These are phyloP conservation scores for Sphaerosporella brunnea DNA, from an alignment of 495 filamentous ascomycete species.

Conservation along the genomic window DNA sequence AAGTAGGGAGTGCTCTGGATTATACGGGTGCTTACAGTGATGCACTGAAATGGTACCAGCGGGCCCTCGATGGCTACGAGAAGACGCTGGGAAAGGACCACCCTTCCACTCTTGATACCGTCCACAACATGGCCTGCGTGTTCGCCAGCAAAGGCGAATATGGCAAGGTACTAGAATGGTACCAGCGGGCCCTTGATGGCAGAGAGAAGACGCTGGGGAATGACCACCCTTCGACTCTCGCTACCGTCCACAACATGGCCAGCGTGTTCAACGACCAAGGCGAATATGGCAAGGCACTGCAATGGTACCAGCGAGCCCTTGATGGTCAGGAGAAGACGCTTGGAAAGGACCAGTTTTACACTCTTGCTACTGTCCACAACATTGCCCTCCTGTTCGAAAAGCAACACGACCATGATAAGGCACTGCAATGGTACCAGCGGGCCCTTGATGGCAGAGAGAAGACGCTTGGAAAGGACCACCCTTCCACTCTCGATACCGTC, in stretches of 20 bases:
- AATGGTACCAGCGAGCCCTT: slow-evolving; percentile 15
- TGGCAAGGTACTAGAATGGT: slow-evolving; percentile 5
- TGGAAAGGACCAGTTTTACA: slow-evolving; percentile 14
- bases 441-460: slow-evolving; percentile 21
- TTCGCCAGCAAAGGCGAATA: slow-evolving; percentile 2
- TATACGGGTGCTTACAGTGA: slow-evolving; percentile 6
- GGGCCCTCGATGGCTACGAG: slow-evolving; percentile 28
- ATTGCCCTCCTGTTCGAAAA: neutral
- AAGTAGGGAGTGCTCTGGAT: neutral
- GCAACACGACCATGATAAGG: slow-evolving; percentile 11
- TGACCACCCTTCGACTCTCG: slow-evolving; percentile 17
- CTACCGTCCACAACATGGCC: slow-evolving; percentile 8
- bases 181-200: slow-evolving; percentile 2
- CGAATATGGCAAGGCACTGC: slow-evolving; percentile 16
- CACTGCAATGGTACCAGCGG: slow-evolving; percentile 16
- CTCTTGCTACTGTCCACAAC: slow-evolving; percentile 1
- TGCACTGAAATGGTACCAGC: slow-evolving; percentile 8
- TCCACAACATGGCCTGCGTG: slow-evolving; percentile 27
- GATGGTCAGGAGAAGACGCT: slow-evolving; percentile 10
- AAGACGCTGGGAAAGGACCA: slow-evolving; percentile 29
- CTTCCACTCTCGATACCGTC: slow-evolving; percentile 12
- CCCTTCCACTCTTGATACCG: slow-evolving; percentile 28
- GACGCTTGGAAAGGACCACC: slow-evolving; percentile 23
- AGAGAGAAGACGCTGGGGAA: slow-evolving; percentile 14
- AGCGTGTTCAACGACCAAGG: slow-evolving; percentile 10